Evolutionary conservation across 2,329 filamentous ascomycete genomes (phyloP).

Genomic region (Hysterium pulicare): DNA sequence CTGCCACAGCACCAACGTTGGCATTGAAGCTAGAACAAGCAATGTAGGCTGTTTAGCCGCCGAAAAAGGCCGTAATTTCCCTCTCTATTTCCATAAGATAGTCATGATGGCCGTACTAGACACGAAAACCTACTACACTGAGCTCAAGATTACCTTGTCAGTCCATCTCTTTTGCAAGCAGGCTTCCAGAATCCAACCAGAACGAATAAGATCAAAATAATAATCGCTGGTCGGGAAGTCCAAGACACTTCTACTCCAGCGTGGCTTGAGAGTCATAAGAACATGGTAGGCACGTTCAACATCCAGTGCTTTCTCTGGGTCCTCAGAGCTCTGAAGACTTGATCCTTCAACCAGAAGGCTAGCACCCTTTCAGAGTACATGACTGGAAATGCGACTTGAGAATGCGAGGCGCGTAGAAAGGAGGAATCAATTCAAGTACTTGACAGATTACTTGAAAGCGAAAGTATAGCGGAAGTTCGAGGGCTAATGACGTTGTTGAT

Average conservation of each 20-base stretch:
- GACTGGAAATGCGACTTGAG: too few relatives aligned
- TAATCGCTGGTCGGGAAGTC: conserved; percentile 62
- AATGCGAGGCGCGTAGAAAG: too few relatives aligned
- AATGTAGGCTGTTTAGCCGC: conserved; percentile 52
- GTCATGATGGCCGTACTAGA: conserved; percentile 59
- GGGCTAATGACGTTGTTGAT: too few relatives aligned
- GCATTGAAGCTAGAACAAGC: conserved; percentile 51
- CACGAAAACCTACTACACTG: conserved; percentile 55
- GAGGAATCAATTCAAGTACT: too few relatives aligned
- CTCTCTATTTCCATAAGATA: conserved; percentile 55
- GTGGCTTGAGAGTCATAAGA: conserved; percentile 7
- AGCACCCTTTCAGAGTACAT: too few relatives aligned
- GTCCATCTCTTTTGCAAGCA: conserved; percentile 46
- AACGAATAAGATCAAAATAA: conserved; percentile 53
- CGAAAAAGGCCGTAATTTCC: conserved; percentile 57
- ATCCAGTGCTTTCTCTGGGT: conserved; percentile 18
- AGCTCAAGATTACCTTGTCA: conserved; percentile 36
- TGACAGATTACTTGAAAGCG: too few relatives aligned
- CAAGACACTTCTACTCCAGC: not conserved
- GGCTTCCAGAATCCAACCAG: conserved; percentile 40
- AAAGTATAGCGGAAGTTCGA: too few relatives aligned
- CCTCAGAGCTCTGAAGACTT: too few relatives aligned
- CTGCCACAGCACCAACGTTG: conserved; percentile 38
- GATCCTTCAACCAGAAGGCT: too few relatives aligned
- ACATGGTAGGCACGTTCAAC: conserved; percentile 16